Conservation (phyloP, 371 early-diverging fungal species). For the Rhizopus arrhizus region DNA sequence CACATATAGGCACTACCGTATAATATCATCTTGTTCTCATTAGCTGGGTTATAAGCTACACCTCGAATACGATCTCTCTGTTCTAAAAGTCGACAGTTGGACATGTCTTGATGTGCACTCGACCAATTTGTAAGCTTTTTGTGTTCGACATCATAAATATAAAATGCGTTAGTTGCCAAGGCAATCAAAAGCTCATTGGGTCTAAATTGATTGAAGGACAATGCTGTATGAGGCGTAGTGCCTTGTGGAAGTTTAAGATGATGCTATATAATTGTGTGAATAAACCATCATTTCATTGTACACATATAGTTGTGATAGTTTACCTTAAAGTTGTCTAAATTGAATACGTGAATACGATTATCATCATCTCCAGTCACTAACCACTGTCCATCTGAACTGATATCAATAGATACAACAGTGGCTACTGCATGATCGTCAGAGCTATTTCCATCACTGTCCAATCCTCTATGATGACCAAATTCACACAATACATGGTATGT, state of each 20-base stretch:
- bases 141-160: conserved; percentile 75
- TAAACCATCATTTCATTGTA: neutral
- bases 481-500: conserved; percentile 58
- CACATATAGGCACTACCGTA: conserved; percentile 78
- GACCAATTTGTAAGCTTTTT: conserved; percentile 82
- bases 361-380: conserved; percentile 78
- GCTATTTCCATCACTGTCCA: conserved; percentile 54
- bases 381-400: conserved; percentile 81
- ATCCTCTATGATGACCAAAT: conserved; percentile 65
- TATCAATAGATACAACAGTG: conserved; percentile 67
- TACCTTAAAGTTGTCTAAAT: conserved; percentile 75
- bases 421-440: conserved; percentile 49
- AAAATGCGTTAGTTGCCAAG: conserved; percentile 71
- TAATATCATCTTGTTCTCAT: conserved; percentile 62
- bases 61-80: conserved; percentile 75
- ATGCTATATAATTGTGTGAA: conserved; percentile 40
- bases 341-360: conserved; percentile 77
- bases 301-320: neutral
- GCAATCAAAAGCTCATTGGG: conserved; percentile 67
- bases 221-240: conserved; percentile 67
- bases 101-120: conserved; percentile 60
- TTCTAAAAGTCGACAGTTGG: conserved; percentile 48
- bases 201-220: conserved; percentile 71
- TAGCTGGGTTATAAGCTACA: conserved; percentile 68
- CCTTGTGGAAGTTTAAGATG: conserved; percentile 74